These are phyloP conservation scores for Crithidia sp. DNA, from an alignment of 208 protist genomes.

Conservation along the genomic window DNA sequence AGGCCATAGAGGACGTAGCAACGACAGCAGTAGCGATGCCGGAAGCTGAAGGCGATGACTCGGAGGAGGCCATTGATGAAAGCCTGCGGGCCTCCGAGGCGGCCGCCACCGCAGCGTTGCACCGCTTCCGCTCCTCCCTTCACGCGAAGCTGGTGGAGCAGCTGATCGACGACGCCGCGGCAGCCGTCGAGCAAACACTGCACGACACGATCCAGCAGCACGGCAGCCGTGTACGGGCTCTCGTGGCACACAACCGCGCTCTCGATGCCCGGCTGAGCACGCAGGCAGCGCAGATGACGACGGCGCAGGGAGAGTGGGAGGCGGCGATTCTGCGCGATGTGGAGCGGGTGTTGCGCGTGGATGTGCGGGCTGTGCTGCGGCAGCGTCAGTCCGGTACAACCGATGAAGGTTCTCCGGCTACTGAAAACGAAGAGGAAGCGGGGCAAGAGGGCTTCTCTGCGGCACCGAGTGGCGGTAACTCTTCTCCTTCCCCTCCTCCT, in stretches of 20 bases:
- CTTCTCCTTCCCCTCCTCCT: too few relatives aligned
- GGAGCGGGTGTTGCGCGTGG: slow-evolving; percentile 28
- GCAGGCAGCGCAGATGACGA: slow-evolving; percentile 21
- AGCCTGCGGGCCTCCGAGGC: slow-evolving; percentile 25
- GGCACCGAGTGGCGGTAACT: too few relatives aligned
- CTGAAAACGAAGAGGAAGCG: not conserved
- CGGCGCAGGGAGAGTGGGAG: slow-evolving; percentile 9
- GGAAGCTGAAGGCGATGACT: not conserved
- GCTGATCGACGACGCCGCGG: slow-evolving; percentile 32
- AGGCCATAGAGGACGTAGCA: not conserved
- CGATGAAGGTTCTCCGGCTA: not conserved
- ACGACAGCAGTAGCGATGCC: not conserved
- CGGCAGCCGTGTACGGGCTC: slow-evolving; percentile 13
- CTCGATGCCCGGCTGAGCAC: slow-evolving; percentile 14
- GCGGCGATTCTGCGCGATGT: slow-evolving; percentile 19
- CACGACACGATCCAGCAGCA: slow-evolving; percentile 27
- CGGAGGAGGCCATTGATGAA: slow-evolving; percentile 11
- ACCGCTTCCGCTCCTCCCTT: slow-evolving; percentile 28
- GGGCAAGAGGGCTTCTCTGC: not conserved
- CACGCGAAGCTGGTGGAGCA: slow-evolving; percentile 38
- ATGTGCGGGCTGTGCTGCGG: slow-evolving; percentile 19
- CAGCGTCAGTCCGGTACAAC: not conserved
- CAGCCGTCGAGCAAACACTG: slow-evolving; percentile 27
- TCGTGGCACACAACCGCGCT: slow-evolving; percentile 24
- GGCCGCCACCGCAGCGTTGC: slow-evolving; percentile 24